Evolutionary conservation across 1,284 basidiomycete genomes (phyloP).

Genomic region (Pseudozyma sp.): DNA sequence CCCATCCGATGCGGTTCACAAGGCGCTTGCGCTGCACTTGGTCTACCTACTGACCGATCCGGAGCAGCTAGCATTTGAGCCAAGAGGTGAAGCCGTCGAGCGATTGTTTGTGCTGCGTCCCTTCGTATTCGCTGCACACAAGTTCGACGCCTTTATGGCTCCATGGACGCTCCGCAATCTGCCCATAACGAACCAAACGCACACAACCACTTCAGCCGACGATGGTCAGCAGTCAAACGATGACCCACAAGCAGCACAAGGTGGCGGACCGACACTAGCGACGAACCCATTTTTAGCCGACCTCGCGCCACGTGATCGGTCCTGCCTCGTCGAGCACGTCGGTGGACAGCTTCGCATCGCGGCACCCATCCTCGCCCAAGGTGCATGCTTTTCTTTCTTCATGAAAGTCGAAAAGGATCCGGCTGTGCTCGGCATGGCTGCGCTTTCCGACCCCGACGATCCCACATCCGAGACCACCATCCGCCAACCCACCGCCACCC

Average conservation of each 20-base stretch:
- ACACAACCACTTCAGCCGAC: not conserved
- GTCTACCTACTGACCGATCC: constrained; percentile 70
- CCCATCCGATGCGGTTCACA: constrained; percentile 68
- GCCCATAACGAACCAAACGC: constrained; percentile 14
- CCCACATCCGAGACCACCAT: constrained; percentile 14
- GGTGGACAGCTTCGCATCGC: constrained; percentile 61
- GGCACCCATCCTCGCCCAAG: constrained; percentile 65
- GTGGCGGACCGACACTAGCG: constrained; percentile 11
- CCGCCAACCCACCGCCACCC: constrained; percentile 31
- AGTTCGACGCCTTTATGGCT: constrained; percentile 72
- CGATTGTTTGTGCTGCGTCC: constrained; percentile 72
- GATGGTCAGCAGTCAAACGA: not conserved
- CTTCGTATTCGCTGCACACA: constrained; percentile 73
- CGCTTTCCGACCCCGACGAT: constrained; percentile 34
- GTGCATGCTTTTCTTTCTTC: constrained; percentile 69
- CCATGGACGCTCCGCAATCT: constrained; percentile 70
- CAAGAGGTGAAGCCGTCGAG: constrained; percentile 70
- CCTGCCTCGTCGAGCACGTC: constrained; percentile 69
- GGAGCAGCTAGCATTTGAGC: constrained; percentile 64
- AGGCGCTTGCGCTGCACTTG: constrained; percentile 71
- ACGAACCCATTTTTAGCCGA: constrained; percentile 70
- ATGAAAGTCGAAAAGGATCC: constrained; percentile 69
- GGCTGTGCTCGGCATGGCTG: constrained; percentile 48
- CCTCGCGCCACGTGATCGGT: constrained; percentile 68
- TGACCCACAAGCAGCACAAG: constrained; percentile 1